phyloP scores from a whole-genome alignment of 2,329 filamentous ascomycete genomes.

The Alternaria postmessia region DNA sequence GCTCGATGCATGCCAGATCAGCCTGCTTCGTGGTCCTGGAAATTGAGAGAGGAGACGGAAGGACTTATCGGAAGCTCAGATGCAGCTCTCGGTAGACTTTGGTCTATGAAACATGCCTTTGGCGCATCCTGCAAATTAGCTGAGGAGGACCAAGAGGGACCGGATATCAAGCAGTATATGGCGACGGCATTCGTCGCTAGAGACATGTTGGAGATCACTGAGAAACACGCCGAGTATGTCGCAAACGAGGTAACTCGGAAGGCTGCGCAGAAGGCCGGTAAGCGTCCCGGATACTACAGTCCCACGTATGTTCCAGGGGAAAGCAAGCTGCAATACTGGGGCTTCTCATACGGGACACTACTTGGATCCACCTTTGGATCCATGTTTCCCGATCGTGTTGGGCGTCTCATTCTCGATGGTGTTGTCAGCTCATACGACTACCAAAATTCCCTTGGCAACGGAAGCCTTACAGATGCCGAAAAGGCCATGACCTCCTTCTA shows the following conservation, averaged over 20 bases:
- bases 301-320: slow-evolving; percentile 19
- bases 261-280: neutral
- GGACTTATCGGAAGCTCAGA: slow-evolving; percentile 54
- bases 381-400: slow-evolving; percentile 51
- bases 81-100: slow-evolving; percentile 52
- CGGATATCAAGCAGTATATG: slow-evolving; percentile 54
- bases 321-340: slow-evolving; percentile 54
- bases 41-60: slow-evolving; percentile 46
- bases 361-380: slow-evolving; percentile 50
- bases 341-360: slow-evolving; percentile 60
- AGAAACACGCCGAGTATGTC: slow-evolving; percentile 52
- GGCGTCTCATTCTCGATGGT: slow-evolving; percentile 54
- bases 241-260: slow-evolving; percentile 17
- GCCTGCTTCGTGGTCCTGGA: slow-evolving; percentile 47
- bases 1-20: slow-evolving; percentile 47
- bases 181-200: slow-evolving; percentile 58
- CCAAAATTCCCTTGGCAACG: slow-evolving; percentile 48
- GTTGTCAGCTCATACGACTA: slow-evolving; percentile 53
- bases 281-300: neutral
- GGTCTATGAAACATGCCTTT: slow-evolving; percentile 52
- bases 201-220: slow-evolving; percentile 60
- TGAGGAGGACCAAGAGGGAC: slow-evolving; percentile 34
- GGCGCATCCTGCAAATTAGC: slow-evolving; percentile 40
- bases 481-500: slow-evolving; percentile 56
- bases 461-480: slow-evolving; percentile 56